A percentile compares a stretch with the other conserved stretches of the same genome.
Evolutionary conservation across 2,329 filamentous ascomycete genomes (phyloP).

Genomic region (Fusarium brevicatenulatum): DNA sequence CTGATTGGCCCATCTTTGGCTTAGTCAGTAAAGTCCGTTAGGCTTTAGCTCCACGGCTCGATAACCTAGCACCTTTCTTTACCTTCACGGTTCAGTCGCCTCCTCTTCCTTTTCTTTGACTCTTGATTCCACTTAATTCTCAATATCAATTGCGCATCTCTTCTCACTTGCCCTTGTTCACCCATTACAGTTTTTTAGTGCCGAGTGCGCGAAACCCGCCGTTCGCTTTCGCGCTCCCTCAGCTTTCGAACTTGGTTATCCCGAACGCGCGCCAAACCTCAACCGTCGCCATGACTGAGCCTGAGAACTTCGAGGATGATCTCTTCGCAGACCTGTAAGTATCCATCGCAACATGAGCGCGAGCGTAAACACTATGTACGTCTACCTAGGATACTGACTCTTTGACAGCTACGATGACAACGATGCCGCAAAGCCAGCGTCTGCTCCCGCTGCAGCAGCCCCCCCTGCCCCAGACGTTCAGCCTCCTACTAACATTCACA

Average conservation of each 20-base stretch:
- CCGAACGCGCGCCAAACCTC: constrained; percentile 11
- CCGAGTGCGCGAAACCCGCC: neutral
- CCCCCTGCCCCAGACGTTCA: constrained; percentile 42
- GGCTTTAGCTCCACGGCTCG: constrained; percentile 28
- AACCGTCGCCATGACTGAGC: constrained; percentile 73
- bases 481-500: constrained; percentile 40
- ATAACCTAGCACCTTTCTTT: constrained; percentile 25
- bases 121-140: constrained; percentile 8
- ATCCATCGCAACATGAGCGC: neutral
- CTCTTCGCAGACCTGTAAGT: constrained; percentile 94
- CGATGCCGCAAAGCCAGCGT: constrained; percentile 55
- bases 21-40: constrained; percentile 38
- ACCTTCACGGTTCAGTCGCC: constrained; percentile 28
- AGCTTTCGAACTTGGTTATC: constrained; percentile 10
- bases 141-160: neutral
- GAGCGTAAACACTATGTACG: neutral
- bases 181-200: neutral
- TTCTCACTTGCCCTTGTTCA: neutral
- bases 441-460: constrained; percentile 45
- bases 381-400: constrained; percentile 8
- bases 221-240: constrained; percentile 8
- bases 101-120: constrained; percentile 23
- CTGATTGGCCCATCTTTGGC: constrained; percentile 15
- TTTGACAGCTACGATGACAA: constrained; percentile 72
- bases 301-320: constrained; percentile 88